Evolutionary conservation across 306 rosid genomes (phyloP), one percentile per base, ranked within the genome.

Genomic region (Dryas octopetala): DNA sequence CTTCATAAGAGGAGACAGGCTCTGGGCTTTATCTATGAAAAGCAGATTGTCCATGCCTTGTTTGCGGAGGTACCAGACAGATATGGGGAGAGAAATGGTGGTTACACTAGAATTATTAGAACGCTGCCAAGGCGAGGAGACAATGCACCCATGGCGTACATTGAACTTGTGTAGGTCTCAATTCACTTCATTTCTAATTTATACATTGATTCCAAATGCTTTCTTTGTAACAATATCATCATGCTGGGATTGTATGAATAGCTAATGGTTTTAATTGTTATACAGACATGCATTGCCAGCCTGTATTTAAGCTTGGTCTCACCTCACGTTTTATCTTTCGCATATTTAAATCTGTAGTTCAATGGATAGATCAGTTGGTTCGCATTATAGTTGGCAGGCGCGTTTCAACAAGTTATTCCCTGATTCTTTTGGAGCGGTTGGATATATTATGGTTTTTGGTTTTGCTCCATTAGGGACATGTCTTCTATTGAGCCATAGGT

Each of bases 1-100:
- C 97, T 95, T 55, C 98, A 95, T 75, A 95, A 95, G 85, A 90
- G 98, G 86, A 87, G 98, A 84, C 98, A 95, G 32, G 98, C 98
- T 48, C 94, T 95, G 43, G 97, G 98, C 41, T 95, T 86, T 83
- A 85, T 95, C 64, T 95, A 95, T 15, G 97, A 95, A 84, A 95
- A 95, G 83, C 97, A 95, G 83, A 86, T 95, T 68, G 98, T 95
- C 51, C 98, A 95, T 77, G 98, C 98, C 58, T 80, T 95, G 45
- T 95, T 95, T 80, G 97, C 96, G 0, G 98, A 95, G 87, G 98
- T 89, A 53, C 89, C 69, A 14, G 95, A 88, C n/a, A 89, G 97
- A 62, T 95, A 95, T 45, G 97, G 96, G 10, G 96, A 91, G 69
- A 86, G 98, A 68, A 91, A 95, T 75, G 98, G 98, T 66, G 97